Evolutionary conservation across 257 asterid species (phyloP), one percentile per base, ranked within the genome.

Genomic region (Jacaranda mimosifolia): DNA sequence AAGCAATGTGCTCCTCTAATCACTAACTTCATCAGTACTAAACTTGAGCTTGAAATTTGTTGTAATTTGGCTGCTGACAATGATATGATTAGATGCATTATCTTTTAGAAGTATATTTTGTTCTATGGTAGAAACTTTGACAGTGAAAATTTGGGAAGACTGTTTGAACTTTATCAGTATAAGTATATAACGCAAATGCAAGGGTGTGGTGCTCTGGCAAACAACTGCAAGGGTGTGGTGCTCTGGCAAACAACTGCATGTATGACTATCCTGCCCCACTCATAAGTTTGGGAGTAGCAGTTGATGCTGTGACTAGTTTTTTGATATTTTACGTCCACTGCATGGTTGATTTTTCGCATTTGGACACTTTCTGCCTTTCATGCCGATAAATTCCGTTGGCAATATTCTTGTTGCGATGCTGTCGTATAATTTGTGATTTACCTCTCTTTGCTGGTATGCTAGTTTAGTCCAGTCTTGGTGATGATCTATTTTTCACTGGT

Each of bases 401-500:
- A 32, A 26, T 43, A 53, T 75, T 38, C 7, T 62, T 58, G 56
- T 39, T 18, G 57, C 15, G n/a, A 45, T 63, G 26, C 72, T 67
- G 73, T 70, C 39, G 36, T 70, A 42, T 53, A 40, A 38, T 70
- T 80, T 35, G 7, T 56, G 38, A 56, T 35, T 19, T 43, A 15
- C 43, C 48, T 74, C 63, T 64, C 12, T 42, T 76, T 55, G 59
- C 53, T 53, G 71, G 49, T 57, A 70, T 51, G 53, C 63, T 74
- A 19, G 74, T 66, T 43, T 7, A 9, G 10, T 39, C 26, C 57
- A 74, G 26, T 53, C 43, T 67, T 75, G 65, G 69, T 74, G 68
- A 46, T 79, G 70, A 72, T 79, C 53, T 70, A 68, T 46, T 75
- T 79, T 79, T 78, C 78, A 74, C 77, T 77, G 80, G 70, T 81